These are phyloP conservation scores for Neocatenulostroma microsporum DNA, from an alignment of 2,329 filamentous ascomycete genomes.

Conservation along the genomic window DNA sequence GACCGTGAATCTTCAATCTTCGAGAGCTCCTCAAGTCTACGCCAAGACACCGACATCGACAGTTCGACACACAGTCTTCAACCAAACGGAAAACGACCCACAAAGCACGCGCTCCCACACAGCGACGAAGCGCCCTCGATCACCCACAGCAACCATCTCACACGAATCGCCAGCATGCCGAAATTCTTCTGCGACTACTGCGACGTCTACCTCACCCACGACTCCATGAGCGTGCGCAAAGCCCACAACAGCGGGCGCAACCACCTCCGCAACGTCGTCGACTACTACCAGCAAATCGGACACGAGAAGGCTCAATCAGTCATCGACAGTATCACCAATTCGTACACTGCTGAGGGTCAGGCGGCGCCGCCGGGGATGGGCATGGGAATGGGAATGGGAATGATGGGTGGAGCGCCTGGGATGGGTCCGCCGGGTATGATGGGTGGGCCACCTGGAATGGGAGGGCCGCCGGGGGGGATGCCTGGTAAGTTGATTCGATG, in stretches of 20 bases:
- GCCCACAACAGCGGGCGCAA: conserved; percentile 96
- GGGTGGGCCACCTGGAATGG: conserved; percentile 27
- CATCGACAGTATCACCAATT: conserved; percentile 94
- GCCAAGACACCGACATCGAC: too few relatives aligned
- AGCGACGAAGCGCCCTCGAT: not conserved
- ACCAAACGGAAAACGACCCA: too few relatives aligned
- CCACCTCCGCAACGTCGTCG: conserved; percentile 92
- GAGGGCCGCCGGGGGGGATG: conserved; percentile 12
- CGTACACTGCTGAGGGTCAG: conserved; percentile 91
- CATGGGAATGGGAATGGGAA: conserved; percentile 19
- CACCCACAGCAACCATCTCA: not conserved
- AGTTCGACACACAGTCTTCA: too few relatives aligned
- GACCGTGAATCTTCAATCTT: too few relatives aligned
- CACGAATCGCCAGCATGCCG: conserved; percentile 21
- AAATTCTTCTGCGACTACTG: conserved; percentile 71
- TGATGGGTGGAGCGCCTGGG: conserved; percentile 15
- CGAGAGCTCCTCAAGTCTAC: too few relatives aligned
- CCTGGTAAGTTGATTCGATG: conserved; percentile 3
- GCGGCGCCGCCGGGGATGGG: conserved; percentile 79
- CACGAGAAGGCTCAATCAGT: conserved; percentile 98
- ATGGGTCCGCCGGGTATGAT: conserved; percentile 21
- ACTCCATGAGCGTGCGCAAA: conserved; percentile 99
- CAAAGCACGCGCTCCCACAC: too few relatives aligned
- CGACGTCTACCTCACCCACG: conserved; percentile 99
- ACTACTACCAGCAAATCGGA: conserved; percentile 98